Evolutionary conservation across 306 rosid genomes (phyloP), one percentile per base, ranked within the genome.

Genomic region (Vigna trinervia): DNA sequence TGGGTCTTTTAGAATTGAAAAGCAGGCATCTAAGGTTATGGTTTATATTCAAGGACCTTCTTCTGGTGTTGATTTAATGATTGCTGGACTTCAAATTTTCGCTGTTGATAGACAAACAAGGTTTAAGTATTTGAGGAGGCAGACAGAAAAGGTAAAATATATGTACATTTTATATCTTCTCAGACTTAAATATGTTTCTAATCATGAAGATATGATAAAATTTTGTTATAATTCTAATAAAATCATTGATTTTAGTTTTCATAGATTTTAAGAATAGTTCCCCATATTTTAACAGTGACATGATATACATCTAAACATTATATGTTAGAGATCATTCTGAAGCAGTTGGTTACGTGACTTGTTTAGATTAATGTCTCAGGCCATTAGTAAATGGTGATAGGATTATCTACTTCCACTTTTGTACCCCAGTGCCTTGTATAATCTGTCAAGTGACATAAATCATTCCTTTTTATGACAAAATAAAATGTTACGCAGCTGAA

Each of bases 1-100:
- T 60, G 97, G 97, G 62, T 95, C 97, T 19, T 95, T 92, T 75
- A 89, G 97, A 89, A 84, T 90, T 76, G 98, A 92, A 87, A 95
- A 92, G 78, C 97, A 90, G 77, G 88, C 97, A 17, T 81, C 93
- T 13, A 92, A 92, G 66, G 96, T 92, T 66, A 86, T 89, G 89
- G 92, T 90, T 78, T 92, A 90, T 80, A 46, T 95, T 23, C 97
- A 95, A 84, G 97, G 98, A 10, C 98, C 98, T 58, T 85, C 89
- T 71, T 68, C 98, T 66, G 92, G 93, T 46, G 84, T 92, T 11
- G 93, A 95, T 78, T 83, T 95, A 15, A 90, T 95, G 97, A 77
- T 92, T 20, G 93, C 98, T 32, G 98, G 98, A 34, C 86, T 92
- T 77, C 98, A 95, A 84, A 86, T 95, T 83, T 95, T 95, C 69